phyloP scores from a whole-genome alignment of 192 early-diverging fungal genomes.

The Backusella morwellensis region DNA sequence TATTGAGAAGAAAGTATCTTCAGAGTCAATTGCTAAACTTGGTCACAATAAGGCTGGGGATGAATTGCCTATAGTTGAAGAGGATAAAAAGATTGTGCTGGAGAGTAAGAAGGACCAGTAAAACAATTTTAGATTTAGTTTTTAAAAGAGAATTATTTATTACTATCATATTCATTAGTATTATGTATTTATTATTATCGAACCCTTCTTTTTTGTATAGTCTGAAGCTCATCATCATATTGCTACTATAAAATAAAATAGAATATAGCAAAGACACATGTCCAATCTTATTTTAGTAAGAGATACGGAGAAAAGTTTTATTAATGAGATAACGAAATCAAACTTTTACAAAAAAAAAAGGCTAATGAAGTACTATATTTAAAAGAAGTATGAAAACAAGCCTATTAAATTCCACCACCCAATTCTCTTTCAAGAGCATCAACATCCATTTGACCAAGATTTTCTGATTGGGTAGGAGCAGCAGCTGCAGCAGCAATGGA shows the following conservation, averaged over 20 bases:
- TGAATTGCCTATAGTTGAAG: not conserved
- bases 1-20: slow-evolving; percentile 30
- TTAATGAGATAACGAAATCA: not conserved
- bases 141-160: not conserved
- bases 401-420: slow-evolving; percentile 28
- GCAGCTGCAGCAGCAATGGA: slow-evolving; percentile 23
- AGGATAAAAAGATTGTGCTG: not conserved
- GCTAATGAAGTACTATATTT: not conserved
- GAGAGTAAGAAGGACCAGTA: slow-evolving; percentile 8
- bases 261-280: not conserved
- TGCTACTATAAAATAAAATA: not conserved
- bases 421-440: slow-evolving; percentile 40
- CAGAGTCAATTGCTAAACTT: slow-evolving; percentile 20
- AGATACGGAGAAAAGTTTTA: not conserved
- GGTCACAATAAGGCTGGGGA: slow-evolving; percentile 11
- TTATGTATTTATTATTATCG: not conserved
- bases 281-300: not conserved
- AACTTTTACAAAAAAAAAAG: not conserved
- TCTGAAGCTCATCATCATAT: not conserved
- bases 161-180: too few relatives aligned
- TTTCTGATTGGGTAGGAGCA: slow-evolving; percentile 7
- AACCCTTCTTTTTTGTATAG: not conserved
- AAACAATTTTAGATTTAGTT: not conserved
- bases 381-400: not conserved
- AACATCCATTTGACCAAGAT: slow-evolving; percentile 24